phyloP scores from a whole-genome alignment of 495 filamentous ascomycete genomes.

The Pyronema omphalodes region DNA sequence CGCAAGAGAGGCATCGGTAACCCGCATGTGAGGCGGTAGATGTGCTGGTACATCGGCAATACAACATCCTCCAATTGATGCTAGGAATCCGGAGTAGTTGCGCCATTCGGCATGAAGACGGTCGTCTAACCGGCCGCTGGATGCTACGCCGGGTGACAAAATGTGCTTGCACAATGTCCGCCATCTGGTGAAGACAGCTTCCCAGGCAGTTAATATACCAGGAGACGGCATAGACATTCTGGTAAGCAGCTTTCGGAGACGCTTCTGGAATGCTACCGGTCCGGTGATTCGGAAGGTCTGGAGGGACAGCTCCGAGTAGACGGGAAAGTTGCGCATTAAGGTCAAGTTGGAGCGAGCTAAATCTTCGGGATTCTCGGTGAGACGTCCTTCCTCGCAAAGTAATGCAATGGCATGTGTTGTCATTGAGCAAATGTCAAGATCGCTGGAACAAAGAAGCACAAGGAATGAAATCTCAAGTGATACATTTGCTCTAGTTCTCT shows the following conservation, averaged over 20 bases:
- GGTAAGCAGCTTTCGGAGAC: conserved; percentile 35
- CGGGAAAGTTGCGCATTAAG: conserved; percentile 39
- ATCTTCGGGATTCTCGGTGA: conserved; percentile 33
- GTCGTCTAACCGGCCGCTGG: conserved; percentile 34
- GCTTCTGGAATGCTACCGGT: conserved; percentile 46
- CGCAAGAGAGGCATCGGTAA: conserved; percentile 37
- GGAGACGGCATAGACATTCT: conserved; percentile 41
- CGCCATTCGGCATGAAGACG: conserved; percentile 41
- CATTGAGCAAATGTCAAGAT: conserved; percentile 42
- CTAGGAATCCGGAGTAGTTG: conserved; percentile 47
- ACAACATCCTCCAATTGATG: conserved; percentile 45
- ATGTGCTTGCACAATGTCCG: conserved; percentile 40
- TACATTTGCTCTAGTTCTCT: conserved; percentile 24
- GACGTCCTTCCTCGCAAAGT: conserved; percentile 40
- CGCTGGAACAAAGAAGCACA: conserved; percentile 41
- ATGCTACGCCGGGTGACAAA: conserved; percentile 27
- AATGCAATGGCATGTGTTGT: conserved; percentile 43
- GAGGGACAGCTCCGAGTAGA: conserved; percentile 42
- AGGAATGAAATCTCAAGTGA: conserved; percentile 39
- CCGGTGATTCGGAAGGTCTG: conserved; percentile 45
- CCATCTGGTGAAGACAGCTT: conserved; percentile 43
- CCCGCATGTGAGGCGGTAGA: conserved; percentile 22
- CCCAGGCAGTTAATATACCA: conserved; percentile 46
- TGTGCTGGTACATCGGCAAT: conserved; percentile 34
- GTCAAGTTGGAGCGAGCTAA: conserved; percentile 32